Conservation (phyloP, 257 asterid genomes). For the Capsicum chinense region DNA sequence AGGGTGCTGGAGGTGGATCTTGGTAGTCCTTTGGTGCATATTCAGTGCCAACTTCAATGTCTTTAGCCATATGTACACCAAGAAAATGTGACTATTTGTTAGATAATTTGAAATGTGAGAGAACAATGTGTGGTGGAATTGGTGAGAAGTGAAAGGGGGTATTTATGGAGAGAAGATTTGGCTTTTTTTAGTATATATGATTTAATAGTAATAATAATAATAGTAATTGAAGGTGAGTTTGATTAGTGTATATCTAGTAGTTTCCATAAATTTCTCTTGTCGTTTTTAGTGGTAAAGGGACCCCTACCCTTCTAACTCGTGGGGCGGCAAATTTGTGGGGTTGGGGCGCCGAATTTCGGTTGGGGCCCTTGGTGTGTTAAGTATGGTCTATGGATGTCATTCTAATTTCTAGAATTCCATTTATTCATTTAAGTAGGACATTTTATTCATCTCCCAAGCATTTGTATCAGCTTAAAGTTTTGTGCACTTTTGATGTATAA, state of each 20-base stretch:
- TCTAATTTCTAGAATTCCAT: too few relatives aligned
- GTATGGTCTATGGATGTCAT: too few relatives aligned
- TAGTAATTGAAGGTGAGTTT: neutral
- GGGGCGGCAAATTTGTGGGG: conserved; percentile 3
- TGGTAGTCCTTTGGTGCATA: conserved; percentile 64
- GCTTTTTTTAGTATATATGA: neutral
- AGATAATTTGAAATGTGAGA: neutral
- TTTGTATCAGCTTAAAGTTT: too few relatives aligned
- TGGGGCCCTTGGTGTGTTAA: neutral
- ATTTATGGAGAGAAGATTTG: conserved; percentile 43
- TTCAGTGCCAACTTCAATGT: conserved; percentile 53
- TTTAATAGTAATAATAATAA: neutral
- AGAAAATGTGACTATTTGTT: neutral
- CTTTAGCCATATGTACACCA: conserved; percentile 35
- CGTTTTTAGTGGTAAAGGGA: conserved; percentile 20
- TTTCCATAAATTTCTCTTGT: neutral
- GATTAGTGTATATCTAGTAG: neutral
- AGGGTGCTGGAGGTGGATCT: conserved; percentile 73
- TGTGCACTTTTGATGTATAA: too few relatives aligned
- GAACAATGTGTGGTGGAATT: conserved; percentile 25
- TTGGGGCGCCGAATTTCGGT: neutral
- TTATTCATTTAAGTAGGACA: too few relatives aligned
- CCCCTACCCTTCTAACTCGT: conserved; percentile 24
- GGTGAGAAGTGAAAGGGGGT: conserved; percentile 29
- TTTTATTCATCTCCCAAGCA: too few relatives aligned